A percentile compares a stretch with the other conserved stretches of the same genome.
Conservation (phyloP, 768 basidiomycete genomes). For the Termitomyces bulborhizus region DNA sequence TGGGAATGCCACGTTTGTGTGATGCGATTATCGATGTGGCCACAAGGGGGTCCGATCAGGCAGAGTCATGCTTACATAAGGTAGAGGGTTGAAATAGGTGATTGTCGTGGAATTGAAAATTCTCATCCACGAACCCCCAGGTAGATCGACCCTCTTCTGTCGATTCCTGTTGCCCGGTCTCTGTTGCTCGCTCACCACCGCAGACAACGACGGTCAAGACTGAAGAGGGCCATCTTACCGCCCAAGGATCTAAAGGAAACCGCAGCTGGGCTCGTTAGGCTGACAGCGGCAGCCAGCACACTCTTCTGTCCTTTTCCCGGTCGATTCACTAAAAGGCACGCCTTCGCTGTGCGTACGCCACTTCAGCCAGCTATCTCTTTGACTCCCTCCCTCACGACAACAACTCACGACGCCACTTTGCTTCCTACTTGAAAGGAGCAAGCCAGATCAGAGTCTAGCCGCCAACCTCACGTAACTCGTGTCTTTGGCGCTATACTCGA, state of each 20-base stretch:
- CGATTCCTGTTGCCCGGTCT: slow-evolving; percentile 43
- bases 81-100: slow-evolving; percentile 12
- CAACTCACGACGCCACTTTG: slow-evolving; percentile 53
- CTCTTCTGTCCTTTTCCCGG: slow-evolving; percentile 23
- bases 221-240: slow-evolving; percentile 34
- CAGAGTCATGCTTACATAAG: slow-evolving; percentile 13
- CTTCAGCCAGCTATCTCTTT: slow-evolving; percentile 16
- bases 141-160: slow-evolving; percentile 46
- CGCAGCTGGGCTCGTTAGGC: slow-evolving; percentile 26
- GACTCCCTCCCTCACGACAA: slow-evolving; percentile 37
- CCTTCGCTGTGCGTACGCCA: slow-evolving; percentile 92
- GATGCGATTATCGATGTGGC: slow-evolving; percentile 1
- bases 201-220: slow-evolving; percentile 35
- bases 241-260: slow-evolving; percentile 14
- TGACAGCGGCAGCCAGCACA: slow-evolving; percentile 22
- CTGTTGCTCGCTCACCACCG: slow-evolving; percentile 23
- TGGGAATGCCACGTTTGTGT: neutral
- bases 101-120: slow-evolving; percentile 6
- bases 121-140: slow-evolving; percentile 30
- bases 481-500: slow-evolving; percentile 39
- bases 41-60: neutral
- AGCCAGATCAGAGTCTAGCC: slow-evolving; percentile 34
- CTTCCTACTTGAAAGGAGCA: slow-evolving; percentile 33
- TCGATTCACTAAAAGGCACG: slow-evolving; percentile 70
- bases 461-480: slow-evolving; percentile 34